Evolutionary conservation across 1,139 yeast genomes (phyloP), one percentile per base, ranked within the genome.

Genomic region (Suhomyces bribrorum): DNA sequence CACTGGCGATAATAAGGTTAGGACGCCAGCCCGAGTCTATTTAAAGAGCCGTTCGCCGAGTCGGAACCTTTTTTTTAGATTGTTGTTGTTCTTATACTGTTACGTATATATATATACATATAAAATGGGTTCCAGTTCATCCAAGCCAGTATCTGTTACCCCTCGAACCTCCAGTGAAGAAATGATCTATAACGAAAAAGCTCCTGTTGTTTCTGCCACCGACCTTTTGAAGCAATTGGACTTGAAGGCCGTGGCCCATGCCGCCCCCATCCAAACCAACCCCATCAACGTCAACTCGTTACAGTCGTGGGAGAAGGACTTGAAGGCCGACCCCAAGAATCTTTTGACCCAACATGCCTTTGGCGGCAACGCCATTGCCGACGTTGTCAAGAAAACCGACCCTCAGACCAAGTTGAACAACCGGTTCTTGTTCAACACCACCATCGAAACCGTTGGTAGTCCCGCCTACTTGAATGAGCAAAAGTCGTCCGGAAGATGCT

Each of bases 401-500:
- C 36, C 47, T 13, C 40, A 43, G 13, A 46, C 57, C 30, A 50
- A 49, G 22, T 45, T 57, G 31, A 56, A 62, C 29, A 73, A 73
- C 49, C 69, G 67, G 37, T 80, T 69, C 48, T 64, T 80, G 22
- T 87, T 83, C 64, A 81, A 81, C 50, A 57, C 74, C 39, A 75
- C 75, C 37, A 78, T 86, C 23, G 77, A 77, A 26, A 69, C 73
- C 4, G 84, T 84, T 52, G 89, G 89, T 3, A 58, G 80, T 3
- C 92, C 94, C 15, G 69, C 60, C 3, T 61, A 44, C 45, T 67
- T 81, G 37, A 82, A 86, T 53, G 81, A 83, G 62, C 96, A 87
- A 62, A 76, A 77, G 54, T 60, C 76, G 26, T 78, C 87, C 12
- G 95, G 95, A 27, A 69, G 95, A 52, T 87, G 96, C 61, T 87